Percentiles rank a stretch among this genome's conserved stretches.
Evolutionary conservation across 768 basidiomycete genomes (phyloP).

Genomic region (Flagelloscypha sp.): DNA sequence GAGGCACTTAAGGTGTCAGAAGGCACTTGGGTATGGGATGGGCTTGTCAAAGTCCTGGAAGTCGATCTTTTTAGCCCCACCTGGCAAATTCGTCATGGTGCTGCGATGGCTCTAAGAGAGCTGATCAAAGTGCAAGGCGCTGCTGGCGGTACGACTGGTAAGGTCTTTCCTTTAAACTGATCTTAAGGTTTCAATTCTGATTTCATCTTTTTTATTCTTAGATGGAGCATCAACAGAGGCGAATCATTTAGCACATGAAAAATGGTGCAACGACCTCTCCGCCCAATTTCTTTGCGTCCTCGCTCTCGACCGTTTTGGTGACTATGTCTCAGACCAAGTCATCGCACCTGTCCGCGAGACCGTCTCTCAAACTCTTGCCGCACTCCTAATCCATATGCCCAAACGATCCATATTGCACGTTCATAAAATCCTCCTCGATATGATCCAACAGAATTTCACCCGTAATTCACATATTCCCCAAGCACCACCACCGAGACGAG

Average conservation of each 20-base stretch:
- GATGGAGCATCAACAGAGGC: constrained; percentile 44
- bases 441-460: constrained; percentile 86
- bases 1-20: constrained; percentile 68
- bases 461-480: constrained; percentile 25
- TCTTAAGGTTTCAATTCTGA: constrained; percentile 1
- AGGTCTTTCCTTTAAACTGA: constrained; percentile 7
- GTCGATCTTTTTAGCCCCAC: constrained; percentile 76
- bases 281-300: constrained; percentile 83
- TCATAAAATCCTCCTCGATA: constrained; percentile 76
- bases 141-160: constrained; percentile 77
- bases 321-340: constrained; percentile 95
- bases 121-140: constrained; percentile 77
- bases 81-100: constrained; percentile 94
- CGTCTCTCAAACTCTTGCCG: constrained; percentile 88
- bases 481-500: constrained; percentile 1
- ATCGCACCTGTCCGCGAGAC: constrained; percentile 96
- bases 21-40: constrained; percentile 84
- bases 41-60: constrained; percentile 68
- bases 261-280: constrained; percentile 86
- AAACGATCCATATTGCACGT: constrained; percentile 70
- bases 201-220: constrained; percentile 17
- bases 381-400: constrained; percentile 84
- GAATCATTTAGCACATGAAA: constrained; percentile 65
- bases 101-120: constrained; percentile 85
- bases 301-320: constrained; percentile 94